These are phyloP conservation scores for Pterocarpus santalinus DNA, from an alignment of 306 rosid genomes.

Conservation along the genomic window DNA sequence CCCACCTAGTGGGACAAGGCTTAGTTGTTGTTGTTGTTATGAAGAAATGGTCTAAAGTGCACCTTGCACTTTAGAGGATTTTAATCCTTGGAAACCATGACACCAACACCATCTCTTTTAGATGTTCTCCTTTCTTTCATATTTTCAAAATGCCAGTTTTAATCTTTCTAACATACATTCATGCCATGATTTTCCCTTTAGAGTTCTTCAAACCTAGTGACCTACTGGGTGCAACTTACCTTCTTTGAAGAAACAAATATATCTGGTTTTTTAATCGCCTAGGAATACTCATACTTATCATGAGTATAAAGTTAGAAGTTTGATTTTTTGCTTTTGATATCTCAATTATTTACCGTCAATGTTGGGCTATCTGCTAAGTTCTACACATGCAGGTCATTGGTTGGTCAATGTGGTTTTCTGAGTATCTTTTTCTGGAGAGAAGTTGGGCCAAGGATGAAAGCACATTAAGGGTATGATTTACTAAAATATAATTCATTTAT, in stretches of 20 bases:
- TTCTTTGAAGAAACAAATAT: conserved; percentile 32
- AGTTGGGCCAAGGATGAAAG: conserved; percentile 96
- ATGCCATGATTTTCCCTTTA: conserved; percentile 21
- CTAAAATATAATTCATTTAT: neutral
- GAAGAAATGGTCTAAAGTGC: conserved; percentile 22
- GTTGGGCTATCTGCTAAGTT: conserved; percentile 34
- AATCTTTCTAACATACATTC: conserved; percentile 29
- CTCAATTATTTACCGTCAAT: conserved; percentile 6
- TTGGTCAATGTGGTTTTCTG: conserved; percentile 99
- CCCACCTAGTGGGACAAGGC: no score
- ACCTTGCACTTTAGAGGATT: conserved; percentile 28
- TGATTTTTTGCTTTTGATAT: conserved; percentile 11
- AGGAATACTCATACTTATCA: conserved; percentile 18
- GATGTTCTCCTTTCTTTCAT: conserved; percentile 25
- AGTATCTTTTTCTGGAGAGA: conserved; percentile 96
- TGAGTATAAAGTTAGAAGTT: neutral
- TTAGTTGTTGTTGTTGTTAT: neutral
- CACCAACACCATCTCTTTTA: conserved; percentile 28
- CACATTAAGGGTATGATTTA: conserved; percentile 75
- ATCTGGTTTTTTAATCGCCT: conserved; percentile 1
- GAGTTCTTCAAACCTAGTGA: conserved; percentile 16
- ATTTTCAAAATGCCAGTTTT: neutral
- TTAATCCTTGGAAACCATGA: conserved; percentile 15
- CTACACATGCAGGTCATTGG: conserved; percentile 83
- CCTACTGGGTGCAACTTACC: conserved; percentile 25